These are phyloP conservation scores for Verticillium dahliae DNA, from an alignment of 2,329 filamentous ascomycete species.

Conservation along the genomic window DNA sequence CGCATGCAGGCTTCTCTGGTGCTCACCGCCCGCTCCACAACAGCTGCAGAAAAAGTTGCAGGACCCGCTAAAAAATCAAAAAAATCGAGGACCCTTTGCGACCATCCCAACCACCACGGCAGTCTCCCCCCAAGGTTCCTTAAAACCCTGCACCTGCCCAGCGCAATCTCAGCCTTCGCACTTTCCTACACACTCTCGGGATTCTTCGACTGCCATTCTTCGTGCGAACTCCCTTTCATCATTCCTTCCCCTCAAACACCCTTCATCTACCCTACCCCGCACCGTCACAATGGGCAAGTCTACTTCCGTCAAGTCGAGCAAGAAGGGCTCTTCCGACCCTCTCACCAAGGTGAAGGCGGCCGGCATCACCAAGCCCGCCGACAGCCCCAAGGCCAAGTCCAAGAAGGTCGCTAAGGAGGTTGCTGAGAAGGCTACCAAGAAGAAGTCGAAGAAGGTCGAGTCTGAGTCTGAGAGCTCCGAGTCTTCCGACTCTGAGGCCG, in stretches of 20 bases:
- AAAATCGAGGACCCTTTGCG: conserved; percentile 10
- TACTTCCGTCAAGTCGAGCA: conserved; percentile 36
- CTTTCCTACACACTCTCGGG: background rate
- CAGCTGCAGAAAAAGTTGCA: conserved; percentile 10
- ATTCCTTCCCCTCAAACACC: background rate
- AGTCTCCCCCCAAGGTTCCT: conserved; percentile 8
- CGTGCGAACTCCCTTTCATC: background rate
- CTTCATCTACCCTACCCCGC: background rate
- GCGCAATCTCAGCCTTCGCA: background rate
- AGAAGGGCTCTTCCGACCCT: conserved; percentile 45
- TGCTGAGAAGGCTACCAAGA: conserved; percentile 41
- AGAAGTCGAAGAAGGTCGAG: conserved; percentile 27
- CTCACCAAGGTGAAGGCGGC: conserved; percentile 55
- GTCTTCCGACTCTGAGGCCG: conserved; percentile 21
- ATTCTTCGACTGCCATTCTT: background rate
- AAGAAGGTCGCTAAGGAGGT: conserved; percentile 60
- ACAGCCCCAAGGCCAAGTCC: conserved; percentile 59
- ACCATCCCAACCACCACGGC: conserved; percentile 7
- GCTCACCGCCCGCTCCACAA: conserved; percentile 9
- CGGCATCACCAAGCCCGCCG: conserved; percentile 60
- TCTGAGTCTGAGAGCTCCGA: conserved; percentile 12
- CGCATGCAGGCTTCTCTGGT: background rate
- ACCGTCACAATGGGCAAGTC: conserved; percentile 53
- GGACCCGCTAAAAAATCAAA: conserved; percentile 9
- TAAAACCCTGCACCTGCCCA: background rate